A percentile compares a stretch with the other conserved stretches of the same genome.
phyloP scores from a whole-genome alignment of 805 yeast genomes.

The Wickerhamomyces kurtzmanii region DNA sequence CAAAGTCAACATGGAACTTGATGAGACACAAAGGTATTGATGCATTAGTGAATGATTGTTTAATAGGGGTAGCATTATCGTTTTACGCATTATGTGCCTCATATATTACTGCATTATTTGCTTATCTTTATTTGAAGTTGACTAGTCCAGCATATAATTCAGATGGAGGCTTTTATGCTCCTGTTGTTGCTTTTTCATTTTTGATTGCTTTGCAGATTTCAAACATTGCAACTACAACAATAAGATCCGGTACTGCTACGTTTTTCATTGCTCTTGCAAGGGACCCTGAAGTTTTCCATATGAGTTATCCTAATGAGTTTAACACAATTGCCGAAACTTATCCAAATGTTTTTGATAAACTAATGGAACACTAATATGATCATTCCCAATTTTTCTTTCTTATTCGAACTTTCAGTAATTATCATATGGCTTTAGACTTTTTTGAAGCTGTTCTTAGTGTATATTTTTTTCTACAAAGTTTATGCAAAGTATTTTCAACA shows the following conservation, averaged over 20 bases:
- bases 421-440: too few relatives aligned
- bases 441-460: too few relatives aligned
- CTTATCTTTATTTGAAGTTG: conserved; percentile 55
- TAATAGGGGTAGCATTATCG: conserved; percentile 71
- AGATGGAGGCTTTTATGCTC: conserved; percentile 54
- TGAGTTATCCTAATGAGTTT: conserved; percentile 60
- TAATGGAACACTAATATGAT: too few relatives aligned
- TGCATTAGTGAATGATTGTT: conserved; percentile 76
- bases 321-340: conserved; percentile 55
- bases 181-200: conserved; percentile 65
- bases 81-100: conserved; percentile 68
- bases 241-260: conserved; percentile 75
- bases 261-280: conserved; percentile 76
- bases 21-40: conserved; percentile 74
- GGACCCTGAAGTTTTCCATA: conserved; percentile 76
- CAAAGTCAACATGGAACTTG: conserved; percentile 76
- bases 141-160: conserved; percentile 61
- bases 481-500: too few relatives aligned
- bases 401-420: too few relatives aligned
- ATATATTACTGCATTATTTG: conserved; percentile 50
- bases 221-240: conserved; percentile 60
- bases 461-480: too few relatives aligned
- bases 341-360: conserved; percentile 57
- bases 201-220: conserved; percentile 70
- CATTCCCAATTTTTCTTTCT: too few relatives aligned